A percentile compares a stretch with the other conserved stretches of the same genome.
Evolutionary conservation across 2,329 filamentous ascomycete species (phyloP).

Genomic region (Exophiala mesophila): DNA sequence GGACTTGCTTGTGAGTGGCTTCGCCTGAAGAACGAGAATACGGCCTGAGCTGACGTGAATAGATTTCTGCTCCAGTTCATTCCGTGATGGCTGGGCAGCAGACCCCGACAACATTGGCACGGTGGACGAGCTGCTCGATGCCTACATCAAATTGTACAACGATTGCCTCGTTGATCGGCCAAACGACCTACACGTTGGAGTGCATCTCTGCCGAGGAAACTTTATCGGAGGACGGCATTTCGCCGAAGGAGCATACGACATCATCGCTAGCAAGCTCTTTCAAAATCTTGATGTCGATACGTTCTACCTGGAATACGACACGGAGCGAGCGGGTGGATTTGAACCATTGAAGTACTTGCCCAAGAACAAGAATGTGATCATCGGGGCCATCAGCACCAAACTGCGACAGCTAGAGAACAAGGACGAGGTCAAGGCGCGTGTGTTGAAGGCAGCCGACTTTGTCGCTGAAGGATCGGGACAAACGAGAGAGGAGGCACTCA

Average conservation of each 20-base stretch:
- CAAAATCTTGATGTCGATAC: conserved; percentile 54
- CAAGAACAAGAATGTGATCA: conserved; percentile 53
- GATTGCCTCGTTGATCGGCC: conserved; percentile 57
- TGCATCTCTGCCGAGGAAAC: conserved; percentile 63
- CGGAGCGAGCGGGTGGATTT: conserved; percentile 55
- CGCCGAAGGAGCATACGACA: conserved; percentile 58
- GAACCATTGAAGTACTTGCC: conserved; percentile 55
- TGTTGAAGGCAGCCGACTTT: conserved; percentile 56
- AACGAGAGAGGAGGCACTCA: conserved; percentile 59
- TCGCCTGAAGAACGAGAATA: too few species aligned
- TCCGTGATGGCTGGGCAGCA: conserved; percentile 61
- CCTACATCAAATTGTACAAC: conserved; percentile 69
- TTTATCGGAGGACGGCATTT: conserved; percentile 59
- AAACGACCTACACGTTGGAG: conserved; percentile 63
- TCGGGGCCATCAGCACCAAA: conserved; percentile 58
- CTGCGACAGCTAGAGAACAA: conserved; percentile 54
- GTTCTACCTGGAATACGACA: conserved; percentile 63
- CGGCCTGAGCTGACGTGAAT: too few species aligned
- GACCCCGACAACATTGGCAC: conserved; percentile 61
- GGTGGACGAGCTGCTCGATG: conserved; percentile 62
- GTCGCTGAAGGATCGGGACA: conserved; percentile 60
- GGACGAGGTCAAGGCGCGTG: conserved; percentile 51
- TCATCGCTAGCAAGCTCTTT: conserved; percentile 59
- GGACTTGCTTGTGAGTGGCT: conserved; percentile 54
- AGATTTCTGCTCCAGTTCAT: conserved; percentile 65